Conservation (phyloP, 148 eudicot genomes). For the Polygonum aviculare region DNA sequence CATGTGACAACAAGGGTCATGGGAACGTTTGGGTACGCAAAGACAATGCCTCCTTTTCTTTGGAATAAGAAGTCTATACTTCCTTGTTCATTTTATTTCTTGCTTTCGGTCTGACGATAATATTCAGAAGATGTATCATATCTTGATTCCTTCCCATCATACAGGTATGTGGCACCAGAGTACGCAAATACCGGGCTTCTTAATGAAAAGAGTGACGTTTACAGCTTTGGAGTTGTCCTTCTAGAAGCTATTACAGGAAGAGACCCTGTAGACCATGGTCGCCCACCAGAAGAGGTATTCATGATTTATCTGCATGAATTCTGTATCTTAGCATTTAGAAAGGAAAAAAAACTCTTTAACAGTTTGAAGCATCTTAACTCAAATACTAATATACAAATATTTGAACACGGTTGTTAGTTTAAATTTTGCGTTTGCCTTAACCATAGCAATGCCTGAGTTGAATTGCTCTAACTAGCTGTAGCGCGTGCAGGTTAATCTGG, state of each 20-base stretch:
- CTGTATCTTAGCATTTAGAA: background rate
- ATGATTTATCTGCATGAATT: background rate
- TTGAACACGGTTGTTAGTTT: background rate
- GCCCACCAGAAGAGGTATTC: conserved; percentile 52
- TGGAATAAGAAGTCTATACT: background rate
- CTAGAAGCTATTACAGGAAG: conserved; percentile 65
- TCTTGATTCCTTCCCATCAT: background rate
- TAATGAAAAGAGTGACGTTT: conserved; percentile 74
- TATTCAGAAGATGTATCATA: background rate
- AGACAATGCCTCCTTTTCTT: background rate
- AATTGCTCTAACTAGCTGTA: background rate
- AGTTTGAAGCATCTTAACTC: background rate
- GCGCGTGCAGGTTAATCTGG: conserved; percentile 51
- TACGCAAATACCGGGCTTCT: conserved; percentile 70
- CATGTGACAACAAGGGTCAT: conserved; percentile 66
- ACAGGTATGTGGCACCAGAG: conserved; percentile 74
- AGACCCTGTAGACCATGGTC: conserved; percentile 70
- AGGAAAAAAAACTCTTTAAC: no score
- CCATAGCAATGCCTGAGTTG: background rate
- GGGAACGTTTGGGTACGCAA: conserved; percentile 66
- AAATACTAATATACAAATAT: background rate
- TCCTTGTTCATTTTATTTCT: background rate
- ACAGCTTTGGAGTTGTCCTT: conserved; percentile 64
- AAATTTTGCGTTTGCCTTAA: background rate
- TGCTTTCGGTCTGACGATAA: background rate